Evolutionary conservation across 2,329 filamentous ascomycete genomes (phyloP), one percentile per base, ranked within the genome.

Genomic region (Blastomyces gilchristii): DNA sequence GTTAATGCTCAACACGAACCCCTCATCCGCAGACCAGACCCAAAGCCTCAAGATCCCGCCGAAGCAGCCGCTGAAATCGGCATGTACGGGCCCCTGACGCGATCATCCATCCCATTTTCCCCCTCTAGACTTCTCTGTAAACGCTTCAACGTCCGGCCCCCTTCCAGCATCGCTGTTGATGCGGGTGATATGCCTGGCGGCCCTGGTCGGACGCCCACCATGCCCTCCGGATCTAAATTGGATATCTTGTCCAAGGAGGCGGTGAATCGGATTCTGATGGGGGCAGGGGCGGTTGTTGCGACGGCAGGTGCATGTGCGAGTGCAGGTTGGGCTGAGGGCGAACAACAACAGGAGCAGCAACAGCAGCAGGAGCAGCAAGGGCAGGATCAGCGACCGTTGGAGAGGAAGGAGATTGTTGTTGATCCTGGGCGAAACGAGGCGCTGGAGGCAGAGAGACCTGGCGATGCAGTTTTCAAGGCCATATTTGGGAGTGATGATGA

Each of bases 31-130:
- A 81, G 78, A 63, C 79, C 80, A 0, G 69, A 76, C 9, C 74
- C 77, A 31, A 90, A 87, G 68, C 81, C 82, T 3, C 81, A 86
- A 65, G 89, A 96, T 70, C 87, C 92, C 0, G 90, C 91, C 12
- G 88, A 92, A 71, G 87, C 90, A 68, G 94, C 94, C 0, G 94
- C 94, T 8, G 89, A 83, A 70, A 79, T 97, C 72, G 91, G 91
- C 63, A 96, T 97, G 91, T 97, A 92, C 75, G 94, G 94, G 0
- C 82, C 86, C 16, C 83, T 97, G 85, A 99, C 94, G 2, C 82
- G 94, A 65, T 85, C 82, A 28, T 80, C 82, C 0, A 74, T 84
- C 8, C 83, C 86, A 4, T 97, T 96, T 74, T 87, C 87, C 68
- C 94, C 94, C 0, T 87, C 88, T 0, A 82, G 91, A 62, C 77